Evolutionary conservation across 2,329 filamentous ascomycete species (phyloP).

Genomic region (Polytolypa hystricis): DNA sequence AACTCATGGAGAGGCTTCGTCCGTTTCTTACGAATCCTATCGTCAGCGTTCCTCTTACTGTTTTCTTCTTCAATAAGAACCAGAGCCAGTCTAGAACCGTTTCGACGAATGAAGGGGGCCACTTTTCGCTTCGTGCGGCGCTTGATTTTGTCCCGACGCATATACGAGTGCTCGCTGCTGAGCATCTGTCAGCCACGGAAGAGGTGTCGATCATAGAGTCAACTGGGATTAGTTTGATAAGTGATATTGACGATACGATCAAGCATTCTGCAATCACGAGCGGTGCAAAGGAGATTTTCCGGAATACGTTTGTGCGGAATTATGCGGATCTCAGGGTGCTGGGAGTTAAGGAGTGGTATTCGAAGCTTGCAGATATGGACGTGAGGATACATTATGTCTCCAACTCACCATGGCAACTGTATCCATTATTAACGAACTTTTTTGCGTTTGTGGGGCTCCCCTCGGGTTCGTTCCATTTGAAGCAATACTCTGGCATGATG

Average conservation of each 20-base stretch:
- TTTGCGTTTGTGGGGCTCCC: slow-evolving; percentile 73
- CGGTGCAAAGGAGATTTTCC: slow-evolving; percentile 87
- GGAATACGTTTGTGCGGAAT: slow-evolving; percentile 88
- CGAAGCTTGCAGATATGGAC: slow-evolving; percentile 60
- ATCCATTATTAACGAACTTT: slow-evolving; percentile 74
- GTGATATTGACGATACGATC: slow-evolving; percentile 94
- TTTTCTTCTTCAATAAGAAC: slow-evolving; percentile 88
- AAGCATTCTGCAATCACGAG: slow-evolving; percentile 85
- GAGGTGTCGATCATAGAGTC: slow-evolving; percentile 67
- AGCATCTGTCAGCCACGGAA: slow-evolving; percentile 70
- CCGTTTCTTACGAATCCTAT: slow-evolving; percentile 84
- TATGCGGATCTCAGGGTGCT: slow-evolving; percentile 70
- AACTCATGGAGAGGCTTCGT: slow-evolving; percentile 74
- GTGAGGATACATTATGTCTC: slow-evolving; percentile 94
- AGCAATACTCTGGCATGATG: slow-evolving; percentile 93
- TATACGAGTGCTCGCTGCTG: slow-evolving; percentile 74
- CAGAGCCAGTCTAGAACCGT: slow-evolving; percentile 76
- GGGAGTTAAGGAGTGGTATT: slow-evolving; percentile 87
- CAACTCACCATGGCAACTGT: slow-evolving; percentile 98
- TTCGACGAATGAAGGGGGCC: slow-evolving; percentile 75
- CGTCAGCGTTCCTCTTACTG: slow-evolving; percentile 65
- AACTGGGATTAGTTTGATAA: slow-evolving; percentile 79
- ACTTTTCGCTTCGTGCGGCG: slow-evolving; percentile 70
- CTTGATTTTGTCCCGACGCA: slow-evolving; percentile 86
- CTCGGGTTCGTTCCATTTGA: slow-evolving; percentile 82